Conservation (phyloP, 768 basidiomycete genomes). For the Leccinum imitatum region DNA sequence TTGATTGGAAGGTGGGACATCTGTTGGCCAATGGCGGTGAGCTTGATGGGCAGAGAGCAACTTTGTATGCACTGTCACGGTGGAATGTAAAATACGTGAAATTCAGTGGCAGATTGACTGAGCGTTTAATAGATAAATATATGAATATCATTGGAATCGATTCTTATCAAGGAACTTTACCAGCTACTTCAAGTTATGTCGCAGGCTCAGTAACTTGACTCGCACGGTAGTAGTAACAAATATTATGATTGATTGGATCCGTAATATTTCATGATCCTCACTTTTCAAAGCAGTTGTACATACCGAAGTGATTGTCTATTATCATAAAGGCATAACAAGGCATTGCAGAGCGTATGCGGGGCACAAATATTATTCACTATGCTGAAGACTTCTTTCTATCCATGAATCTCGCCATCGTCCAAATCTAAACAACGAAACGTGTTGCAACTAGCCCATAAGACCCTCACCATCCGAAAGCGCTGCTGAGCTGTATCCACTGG, state of each 20-base stretch:
- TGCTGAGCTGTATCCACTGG: constrained; percentile 52
- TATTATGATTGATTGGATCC: not conserved
- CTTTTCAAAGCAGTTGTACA: not conserved
- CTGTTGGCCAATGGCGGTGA: too few species aligned
- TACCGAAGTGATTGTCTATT: not conserved
- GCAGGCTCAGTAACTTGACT: not conserved
- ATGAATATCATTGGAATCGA: too few species aligned
- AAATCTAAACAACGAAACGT: not conserved
- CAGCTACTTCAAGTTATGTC: too few species aligned
- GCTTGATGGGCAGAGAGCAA: too few species aligned
- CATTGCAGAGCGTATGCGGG: constrained; percentile 11
- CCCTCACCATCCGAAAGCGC: constrained; percentile 61
- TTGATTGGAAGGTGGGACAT: too few species aligned
- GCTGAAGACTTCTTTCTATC: constrained; percentile 13
- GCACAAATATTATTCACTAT: constrained; percentile 7
- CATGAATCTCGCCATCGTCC: not conserved
- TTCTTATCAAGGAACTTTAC: too few species aligned
- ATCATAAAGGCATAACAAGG: constrained; percentile 9
- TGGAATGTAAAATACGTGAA: too few species aligned
- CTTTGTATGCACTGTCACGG: too few species aligned
- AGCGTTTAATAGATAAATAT: too few species aligned
- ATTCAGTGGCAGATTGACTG: too few species aligned
- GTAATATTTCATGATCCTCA: not conserved
- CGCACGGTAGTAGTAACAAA: not conserved
- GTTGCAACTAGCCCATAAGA: constrained; percentile 35